Evolutionary conservation across 176 grass and related monocot genomes (phyloP).

Genomic region (Dendrocalamus sinicus): DNA sequence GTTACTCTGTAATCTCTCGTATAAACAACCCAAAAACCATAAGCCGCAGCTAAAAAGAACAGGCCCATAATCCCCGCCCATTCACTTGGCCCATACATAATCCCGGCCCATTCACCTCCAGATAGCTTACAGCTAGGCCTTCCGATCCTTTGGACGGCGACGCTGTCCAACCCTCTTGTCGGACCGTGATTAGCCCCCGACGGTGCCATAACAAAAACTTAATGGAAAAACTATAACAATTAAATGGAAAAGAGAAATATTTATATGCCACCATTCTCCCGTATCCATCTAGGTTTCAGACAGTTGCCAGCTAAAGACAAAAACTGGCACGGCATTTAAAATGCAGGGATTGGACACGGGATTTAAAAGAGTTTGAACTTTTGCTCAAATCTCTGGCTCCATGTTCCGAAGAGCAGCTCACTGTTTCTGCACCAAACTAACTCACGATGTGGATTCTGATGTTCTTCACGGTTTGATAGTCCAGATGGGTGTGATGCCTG

Average conservation of each 20-base stretch:
- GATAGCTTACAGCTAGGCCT: no score
- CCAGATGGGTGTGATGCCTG: background rate
- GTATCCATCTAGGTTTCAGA: background rate
- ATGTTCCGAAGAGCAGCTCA: background rate
- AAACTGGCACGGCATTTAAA: slow-evolving; percentile 19
- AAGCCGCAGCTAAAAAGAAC: no score
- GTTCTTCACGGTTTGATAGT: background rate
- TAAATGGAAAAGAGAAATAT: background rate
- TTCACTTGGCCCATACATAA: no score
- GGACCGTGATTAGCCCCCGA: no score
- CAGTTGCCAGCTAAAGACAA: background rate
- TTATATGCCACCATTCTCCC: slow-evolving; percentile 4
- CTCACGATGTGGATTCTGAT: background rate
- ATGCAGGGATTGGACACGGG: background rate
- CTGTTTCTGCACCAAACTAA: background rate
- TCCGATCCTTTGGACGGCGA: no score
- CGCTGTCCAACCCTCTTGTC: no score
- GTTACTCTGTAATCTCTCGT: no score
- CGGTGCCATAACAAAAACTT: background rate
- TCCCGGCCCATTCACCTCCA: no score
- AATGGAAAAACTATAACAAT: background rate
- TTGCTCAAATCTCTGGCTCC: background rate
- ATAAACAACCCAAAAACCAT: no score
- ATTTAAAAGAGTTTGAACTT: background rate
- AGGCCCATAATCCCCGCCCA: no score